These are phyloP conservation scores for Cercospora sojina DNA, from an alignment of 2,329 filamentous ascomycete genomes.

Conservation along the genomic window DNA sequence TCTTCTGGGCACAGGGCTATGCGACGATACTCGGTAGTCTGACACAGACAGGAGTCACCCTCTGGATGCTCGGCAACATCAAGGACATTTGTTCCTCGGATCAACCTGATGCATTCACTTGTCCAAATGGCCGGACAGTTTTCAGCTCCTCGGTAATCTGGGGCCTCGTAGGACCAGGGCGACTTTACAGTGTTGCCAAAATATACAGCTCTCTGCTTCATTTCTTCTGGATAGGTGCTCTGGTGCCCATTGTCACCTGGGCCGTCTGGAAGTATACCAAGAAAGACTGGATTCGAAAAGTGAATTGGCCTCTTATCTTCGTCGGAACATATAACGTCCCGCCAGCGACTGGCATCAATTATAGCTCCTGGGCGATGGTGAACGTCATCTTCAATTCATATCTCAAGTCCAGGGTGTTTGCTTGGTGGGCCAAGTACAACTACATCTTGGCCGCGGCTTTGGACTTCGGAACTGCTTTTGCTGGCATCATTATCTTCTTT, in stretches of 20 bases:
- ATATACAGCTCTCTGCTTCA: conserved; percentile 52
- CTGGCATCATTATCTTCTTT: conserved; percentile 42
- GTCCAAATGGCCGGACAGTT: conserved; percentile 47
- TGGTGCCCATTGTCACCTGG: conserved; percentile 47
- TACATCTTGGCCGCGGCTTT: conserved; percentile 40
- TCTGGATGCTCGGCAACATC: conserved; percentile 46
- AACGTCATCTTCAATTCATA: conserved; percentile 45
- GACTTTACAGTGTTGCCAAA: conserved; percentile 49
- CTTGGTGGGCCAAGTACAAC: conserved; percentile 41
- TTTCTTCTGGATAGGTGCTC: conserved; percentile 54
- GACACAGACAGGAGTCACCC: conserved; percentile 48
- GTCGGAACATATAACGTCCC: conserved; percentile 60
- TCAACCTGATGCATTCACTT: conserved; percentile 50
- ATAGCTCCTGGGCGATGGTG: conserved; percentile 71
- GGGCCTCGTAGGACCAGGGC: conserved; percentile 50
- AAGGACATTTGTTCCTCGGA: conserved; percentile 44
- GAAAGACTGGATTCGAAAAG: conserved; percentile 28
- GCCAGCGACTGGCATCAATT: conserved; percentile 72
- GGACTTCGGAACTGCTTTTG: conserved; percentile 39
- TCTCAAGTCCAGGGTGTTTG: conserved; percentile 54
- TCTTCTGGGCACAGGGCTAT: conserved; percentile 48
- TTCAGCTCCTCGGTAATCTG: conserved; percentile 47
- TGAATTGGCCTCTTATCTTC: conserved; percentile 66
- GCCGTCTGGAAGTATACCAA: conserved; percentile 42
- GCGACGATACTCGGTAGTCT: conserved; percentile 46